phyloP scores from a whole-genome alignment of 306 rosid genomes.

The Corylus heterophylla region DNA sequence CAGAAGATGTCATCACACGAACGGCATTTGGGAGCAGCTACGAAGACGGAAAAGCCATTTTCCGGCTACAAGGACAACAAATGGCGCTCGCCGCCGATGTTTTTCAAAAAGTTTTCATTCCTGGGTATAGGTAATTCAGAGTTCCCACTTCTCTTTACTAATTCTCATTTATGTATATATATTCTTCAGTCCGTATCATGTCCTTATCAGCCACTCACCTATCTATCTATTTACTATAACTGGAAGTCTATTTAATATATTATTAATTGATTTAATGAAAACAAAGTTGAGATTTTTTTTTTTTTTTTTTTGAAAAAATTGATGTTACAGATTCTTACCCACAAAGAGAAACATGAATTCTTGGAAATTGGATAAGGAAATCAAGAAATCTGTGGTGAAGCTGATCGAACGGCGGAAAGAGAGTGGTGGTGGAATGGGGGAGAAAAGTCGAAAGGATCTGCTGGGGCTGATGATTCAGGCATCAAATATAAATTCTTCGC shows the following conservation, averaged over 20 bases:
- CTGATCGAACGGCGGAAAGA: slow-evolving; percentile 49
- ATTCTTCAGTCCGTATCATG: neutral
- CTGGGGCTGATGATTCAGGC: slow-evolving; percentile 85
- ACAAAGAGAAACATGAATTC: slow-evolving; percentile 70
- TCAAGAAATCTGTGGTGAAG: slow-evolving; percentile 58
- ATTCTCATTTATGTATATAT: neutral
- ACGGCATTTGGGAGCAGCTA: slow-evolving; percentile 88
- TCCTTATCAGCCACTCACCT: neutral
- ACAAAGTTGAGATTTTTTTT: neutral
- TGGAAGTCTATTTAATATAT: neutral
- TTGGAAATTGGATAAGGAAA: slow-evolving; percentile 78
- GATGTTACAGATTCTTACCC: slow-evolving; percentile 60
- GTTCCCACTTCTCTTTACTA: too few relatives aligned
- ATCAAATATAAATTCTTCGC: slow-evolving; percentile 22
- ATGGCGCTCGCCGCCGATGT: slow-evolving; percentile 82
- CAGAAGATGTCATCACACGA: slow-evolving; percentile 79
- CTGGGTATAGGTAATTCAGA: slow-evolving; percentile 74
- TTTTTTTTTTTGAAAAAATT: neutral
- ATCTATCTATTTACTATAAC: neutral
- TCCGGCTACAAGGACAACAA: slow-evolving; percentile 73
- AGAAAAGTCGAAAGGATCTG: slow-evolving; percentile 62
- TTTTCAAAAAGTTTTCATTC: slow-evolving; percentile 84
- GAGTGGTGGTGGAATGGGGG: slow-evolving; percentile 14
- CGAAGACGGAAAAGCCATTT: slow-evolving; percentile 86
- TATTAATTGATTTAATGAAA: neutral